phyloP scores from a whole-genome alignment of 176 grass and related monocot genomes.

The Aegilops umbellulata region DNA sequence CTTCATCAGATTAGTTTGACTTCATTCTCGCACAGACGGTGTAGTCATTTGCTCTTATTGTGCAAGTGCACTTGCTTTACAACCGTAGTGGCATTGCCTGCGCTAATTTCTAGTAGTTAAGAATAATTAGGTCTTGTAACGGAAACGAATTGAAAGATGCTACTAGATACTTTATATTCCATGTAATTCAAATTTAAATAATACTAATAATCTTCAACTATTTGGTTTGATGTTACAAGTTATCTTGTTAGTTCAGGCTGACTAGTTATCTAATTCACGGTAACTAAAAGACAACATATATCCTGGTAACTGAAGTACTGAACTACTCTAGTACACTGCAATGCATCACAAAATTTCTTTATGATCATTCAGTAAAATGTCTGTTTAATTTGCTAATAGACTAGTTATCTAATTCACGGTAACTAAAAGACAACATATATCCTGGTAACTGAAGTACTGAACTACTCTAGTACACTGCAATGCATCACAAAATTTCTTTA shows the following conservation, averaged over 20 bases:
- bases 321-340: background rate
- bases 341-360: background rate
- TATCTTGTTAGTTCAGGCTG: background rate
- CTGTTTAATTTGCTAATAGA: constrained; percentile 26
- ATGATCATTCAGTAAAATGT: background rate
- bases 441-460: background rate
- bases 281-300: background rate
- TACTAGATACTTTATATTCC: background rate
- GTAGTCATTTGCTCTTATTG: background rate
- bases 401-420: background rate
- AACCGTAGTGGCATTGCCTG: background rate
- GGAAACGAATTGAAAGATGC: background rate
- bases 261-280: background rate
- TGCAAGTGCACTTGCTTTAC: constrained; percentile 2
- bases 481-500: background rate
- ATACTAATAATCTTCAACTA: background rate
- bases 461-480: background rate
- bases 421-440: background rate
- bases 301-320: background rate
- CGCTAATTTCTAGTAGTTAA: background rate
- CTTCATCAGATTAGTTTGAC: background rate
- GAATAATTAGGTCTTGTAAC: background rate
- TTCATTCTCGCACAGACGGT: background rate
- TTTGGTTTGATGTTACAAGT: background rate
- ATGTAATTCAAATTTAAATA: background rate